phyloP scores from a whole-genome alignment of 768 basidiomycete genomes.

The Leccinum longicurvipes region DNA sequence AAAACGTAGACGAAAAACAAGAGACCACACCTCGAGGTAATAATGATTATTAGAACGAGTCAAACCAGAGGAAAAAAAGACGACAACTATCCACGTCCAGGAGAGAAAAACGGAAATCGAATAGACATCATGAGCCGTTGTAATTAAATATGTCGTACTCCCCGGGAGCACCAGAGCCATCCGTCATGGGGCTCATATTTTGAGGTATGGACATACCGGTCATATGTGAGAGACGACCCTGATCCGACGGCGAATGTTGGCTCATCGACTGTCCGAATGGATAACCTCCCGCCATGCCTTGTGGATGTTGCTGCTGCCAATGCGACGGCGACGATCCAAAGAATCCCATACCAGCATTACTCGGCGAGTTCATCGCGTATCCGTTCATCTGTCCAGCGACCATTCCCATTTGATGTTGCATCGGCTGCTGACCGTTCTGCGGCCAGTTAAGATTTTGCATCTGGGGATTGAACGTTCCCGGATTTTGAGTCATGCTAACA shows the following conservation, averaged over 20 bases:
- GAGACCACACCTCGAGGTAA: conserved; percentile 26
- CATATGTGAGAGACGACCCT: conserved; percentile 44
- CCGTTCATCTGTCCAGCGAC: conserved; percentile 36
- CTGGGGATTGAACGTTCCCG: conserved; percentile 30
- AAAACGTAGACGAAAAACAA: conserved; percentile 9
- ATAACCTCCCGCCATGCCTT: conserved; percentile 29
- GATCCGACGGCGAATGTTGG: conserved; percentile 27
- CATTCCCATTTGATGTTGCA: conserved; percentile 39
- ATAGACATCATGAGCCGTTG: conserved; percentile 38
- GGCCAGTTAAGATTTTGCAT: conserved; percentile 42
- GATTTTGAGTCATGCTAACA: conserved; percentile 28
- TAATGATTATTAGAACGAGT: conserved; percentile 22
- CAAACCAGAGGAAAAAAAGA: conserved; percentile 10
- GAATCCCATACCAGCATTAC: conserved; percentile 28
- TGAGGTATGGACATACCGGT: conserved; percentile 49
- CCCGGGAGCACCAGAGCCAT: conserved; percentile 36
- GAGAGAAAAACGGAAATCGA: conserved; percentile 9
- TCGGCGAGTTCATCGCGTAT: conserved; percentile 37
- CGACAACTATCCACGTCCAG: conserved; percentile 18
- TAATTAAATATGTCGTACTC: conserved; percentile 64
- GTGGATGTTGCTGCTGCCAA: conserved; percentile 30
- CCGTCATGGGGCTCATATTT: conserved; percentile 41
- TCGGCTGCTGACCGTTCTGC: conserved; percentile 55
- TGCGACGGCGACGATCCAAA: conserved; percentile 25
- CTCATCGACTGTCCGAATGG: conserved; percentile 27